Evolutionary conservation across 2,329 filamentous ascomycete species (phyloP).

Genomic region (Pseudomassariella vexata): DNA sequence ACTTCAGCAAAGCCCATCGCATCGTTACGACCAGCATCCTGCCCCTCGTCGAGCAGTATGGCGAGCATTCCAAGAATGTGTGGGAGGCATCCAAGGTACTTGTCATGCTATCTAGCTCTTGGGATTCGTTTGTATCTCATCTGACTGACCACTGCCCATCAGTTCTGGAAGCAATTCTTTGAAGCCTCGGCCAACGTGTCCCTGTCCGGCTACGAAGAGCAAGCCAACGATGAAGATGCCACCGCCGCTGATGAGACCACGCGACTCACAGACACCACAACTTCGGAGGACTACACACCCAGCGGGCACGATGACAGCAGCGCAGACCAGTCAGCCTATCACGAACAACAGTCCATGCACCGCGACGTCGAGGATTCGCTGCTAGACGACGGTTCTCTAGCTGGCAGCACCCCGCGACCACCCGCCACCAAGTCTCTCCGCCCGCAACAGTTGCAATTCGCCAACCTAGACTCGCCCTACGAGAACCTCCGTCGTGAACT

Average conservation of each 20-base stretch:
- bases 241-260: conserved; percentile 44
- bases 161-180: conserved; percentile 99
- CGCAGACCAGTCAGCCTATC: conserved; percentile 27
- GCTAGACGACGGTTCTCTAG: conserved; percentile 57
- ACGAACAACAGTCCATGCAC: conserved; percentile 22
- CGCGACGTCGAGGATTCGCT: conserved; percentile 55
- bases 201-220: conserved; percentile 87
- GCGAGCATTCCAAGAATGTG: conserved; percentile 84
- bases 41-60: conserved; percentile 91
- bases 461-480: conserved; percentile 70
- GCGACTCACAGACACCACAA: conserved; percentile 50
- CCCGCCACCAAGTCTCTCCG: conserved; percentile 44
- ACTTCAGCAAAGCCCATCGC: conserved; percentile 93
- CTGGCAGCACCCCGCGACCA: conserved; percentile 62
- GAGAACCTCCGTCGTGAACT: conserved; percentile 67
- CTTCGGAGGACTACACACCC: conserved; percentile 28
- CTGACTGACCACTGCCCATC: conserved; percentile 4
- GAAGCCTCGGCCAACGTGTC: conserved; percentile 97
- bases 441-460: conserved; percentile 40
- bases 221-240: conserved; percentile 57
- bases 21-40: conserved; percentile 93
- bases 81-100: conserved; percentile 92
- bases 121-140: neutral
- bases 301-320: conserved; percentile 25
- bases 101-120: conserved; percentile 1